Base-by-base conservation (phyloP, 2,329 filamentous ascomycete species). In the Diaporthe velutina region DNA sequence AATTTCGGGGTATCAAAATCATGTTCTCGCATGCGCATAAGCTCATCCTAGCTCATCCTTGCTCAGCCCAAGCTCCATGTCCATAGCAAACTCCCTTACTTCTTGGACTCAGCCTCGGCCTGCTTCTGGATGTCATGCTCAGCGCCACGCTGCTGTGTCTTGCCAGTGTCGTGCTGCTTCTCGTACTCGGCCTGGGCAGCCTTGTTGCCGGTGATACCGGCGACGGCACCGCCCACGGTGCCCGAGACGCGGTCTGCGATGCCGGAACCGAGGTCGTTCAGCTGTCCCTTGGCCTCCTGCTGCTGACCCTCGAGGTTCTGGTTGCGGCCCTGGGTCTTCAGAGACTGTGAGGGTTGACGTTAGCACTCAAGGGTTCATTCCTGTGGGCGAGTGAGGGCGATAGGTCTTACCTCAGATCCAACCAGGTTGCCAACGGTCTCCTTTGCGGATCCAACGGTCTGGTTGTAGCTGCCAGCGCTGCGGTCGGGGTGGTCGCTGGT, bases 381-480 rank as follows among this genome's bases (percentile, higher is more conserved):
- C n/a, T n/a, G n/a, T n/a, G n/a, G n/a, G n/a, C n/a, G n/a, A n/a
- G n/a, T n/a, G n/a, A 58, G 10, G 42, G 7, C 15, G 19, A 10
- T 17, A 3, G 10, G 33, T 55, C 84, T 78, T 82, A 90, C 90
- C 85, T 97, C 93, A 77, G 90, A 92, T 75, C 96, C 96, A 35
- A 96, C 78, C 7, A 96, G 79, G 25, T 92, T 92, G 74, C 96
- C 96, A 1, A 97, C 77, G 6, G 92, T 87, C 83, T 98, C 95
- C 87, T 98, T 98, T 57, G 92, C 92, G 1, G 93, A 90, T 70
- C 96, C 96, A n/a, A 96, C 81, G 7, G 95, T 98, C 86, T 98
- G 96, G 86, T 98, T 95, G 92, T 93, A 97, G 25, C 89, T 88
- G 57, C 96, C 96, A 25, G 90, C 82, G 30, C 88, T 86, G 77